Evolutionary conservation across 2,329 filamentous ascomycete species (phyloP), one percentile per base, ranked within the genome.

Genomic region (Colletotrichum kahawae): DNA sequence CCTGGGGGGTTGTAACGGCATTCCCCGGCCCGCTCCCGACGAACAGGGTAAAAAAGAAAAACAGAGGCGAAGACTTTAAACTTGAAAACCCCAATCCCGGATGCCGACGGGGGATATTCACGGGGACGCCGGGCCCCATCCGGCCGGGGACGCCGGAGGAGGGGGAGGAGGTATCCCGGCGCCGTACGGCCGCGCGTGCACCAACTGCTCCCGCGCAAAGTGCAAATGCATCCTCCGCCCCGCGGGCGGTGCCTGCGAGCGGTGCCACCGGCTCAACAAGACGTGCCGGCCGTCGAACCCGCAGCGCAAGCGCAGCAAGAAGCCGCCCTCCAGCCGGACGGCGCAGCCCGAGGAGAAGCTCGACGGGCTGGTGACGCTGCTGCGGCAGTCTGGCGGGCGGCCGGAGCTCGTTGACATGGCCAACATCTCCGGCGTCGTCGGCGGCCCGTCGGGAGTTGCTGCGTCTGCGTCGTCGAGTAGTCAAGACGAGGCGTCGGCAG

Each of bases 131-230:
- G 21, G 43, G n/a, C n/a, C n/a, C n/a, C n/a, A n/a, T n/a, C n/a
- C n/a, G n/a, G n/a, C n/a, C 43, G 68, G 57, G n/a, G 63, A 12
- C 38, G 34, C 21, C 36, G 21, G 43, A 34, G 72, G 71, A 48
- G 27, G 70, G 7, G 33, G 64, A 3, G 21, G 21, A 34, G 71
- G 75, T 18, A 76, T 76, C 64, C 29, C 84, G 1, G 84, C 84
- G 4, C 83, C 84, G 12, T 85, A 87, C 73, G 85, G 86, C 31
- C 82, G 84, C 38, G 83, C 86, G 9, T 87, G 86, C 67, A 77
- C 80, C 57, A 85, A 83, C 69, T 88, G 86, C 77, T 82, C 83
- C 62, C 84, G 83, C 62, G 85, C 86, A 38, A 88, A 87, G 71
- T 86, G 86, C 79, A 87, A 86, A 79, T 88, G 86, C 76, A 83